Evolutionary conservation across 2,329 filamentous ascomycete species (phyloP), one percentile per base, ranked within the genome.

Genomic region (Sporothrix brunneoviolacea): DNA sequence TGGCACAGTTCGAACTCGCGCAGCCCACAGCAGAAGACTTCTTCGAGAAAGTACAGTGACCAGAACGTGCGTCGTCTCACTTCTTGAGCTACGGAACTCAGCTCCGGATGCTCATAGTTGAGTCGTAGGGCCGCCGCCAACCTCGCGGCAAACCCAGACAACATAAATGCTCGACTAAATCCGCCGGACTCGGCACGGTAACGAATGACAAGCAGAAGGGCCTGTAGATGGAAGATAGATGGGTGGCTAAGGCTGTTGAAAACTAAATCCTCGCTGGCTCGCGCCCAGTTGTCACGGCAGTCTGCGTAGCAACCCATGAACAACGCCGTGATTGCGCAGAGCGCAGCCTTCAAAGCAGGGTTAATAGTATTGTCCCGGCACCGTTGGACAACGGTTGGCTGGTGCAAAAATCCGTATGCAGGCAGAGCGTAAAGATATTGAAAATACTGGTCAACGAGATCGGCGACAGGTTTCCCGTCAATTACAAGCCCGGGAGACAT

Each of bases 31-130:
- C 45, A 40, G 19, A 48, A 48, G 8, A 48, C 45, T 13, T 48
- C 45, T 24, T 50, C 48, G 9, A 50, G 24, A 24, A 43, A 50
- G 15, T 50, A 50, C 10, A 50, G 22, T 3, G 48, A 50, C 48
- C 48, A 50, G n/a, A 50, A 50, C 13, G 41, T 38, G 8, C 48
- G 48, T 3, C 48, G 39, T 2, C 48, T 39, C 13, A 50, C 41
- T 33, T 50, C 48, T n/a, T 44, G 39, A 10, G 40, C 48, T 4
- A 50, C 41, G 7, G 40, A 24, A 4, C 36, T 22, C 4, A 48
- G 27, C 8, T 48, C 45, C 7, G 38, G 45, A 15, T 48, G 45
- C 19, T 48, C 45, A 8, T 48, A 48, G 10, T 48, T 48, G 1
- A 48, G 36, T 28, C 45, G 45, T 4, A 48, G 27, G 9, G 45